A percentile compares a stretch with the other conserved stretches of the same genome.
These are phyloP conservation scores for Cryptosporidium xiaoi DNA, from an alignment of 169 alveolate species.

Conservation along the genomic window DNA sequence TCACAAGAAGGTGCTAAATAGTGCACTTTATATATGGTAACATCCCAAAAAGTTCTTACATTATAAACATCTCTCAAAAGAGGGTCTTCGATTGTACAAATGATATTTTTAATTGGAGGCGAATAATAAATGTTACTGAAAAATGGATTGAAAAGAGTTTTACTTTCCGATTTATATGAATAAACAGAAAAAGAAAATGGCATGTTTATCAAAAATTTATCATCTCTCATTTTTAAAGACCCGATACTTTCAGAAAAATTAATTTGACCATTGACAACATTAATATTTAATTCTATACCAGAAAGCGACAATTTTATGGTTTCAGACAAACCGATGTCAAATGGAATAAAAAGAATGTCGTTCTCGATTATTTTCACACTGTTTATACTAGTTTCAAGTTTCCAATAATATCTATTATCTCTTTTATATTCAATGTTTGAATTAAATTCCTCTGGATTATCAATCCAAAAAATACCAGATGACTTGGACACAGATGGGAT, in stretches of 20 bases:
- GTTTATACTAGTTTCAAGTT: not conserved
- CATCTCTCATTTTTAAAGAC: not conserved
- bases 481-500: not conserved
- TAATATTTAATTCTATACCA: not conserved
- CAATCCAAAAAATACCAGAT: slow-evolving; percentile 26
- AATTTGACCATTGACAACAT: too few species aligned
- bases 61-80: slow-evolving; percentile 21
- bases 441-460: not conserved
- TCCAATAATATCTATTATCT: slow-evolving; percentile 3
- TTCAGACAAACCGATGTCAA: not conserved
- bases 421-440: not conserved
- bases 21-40: not conserved
- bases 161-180: not conserved
- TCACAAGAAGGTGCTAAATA: slow-evolving; percentile 28
- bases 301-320: not conserved
- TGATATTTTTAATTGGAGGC: slow-evolving; percentile 26
- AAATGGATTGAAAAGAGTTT: not conserved
- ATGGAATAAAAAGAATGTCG: slow-evolving; percentile 9
- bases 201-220: slow-evolving; percentile 8
- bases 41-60: slow-evolving; percentile 23
- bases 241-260: not conserved
- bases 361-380: slow-evolving; percentile 6
- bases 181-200: slow-evolving; percentile 50
- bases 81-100: not conserved
- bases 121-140: slow-evolving; percentile 44